Percentiles rank a stretch among this genome's conserved stretches.
These are phyloP conservation scores for Porosira glacialis DNA, from an alignment of 352 stramenopile genomes.

Conservation along the genomic window DNA sequence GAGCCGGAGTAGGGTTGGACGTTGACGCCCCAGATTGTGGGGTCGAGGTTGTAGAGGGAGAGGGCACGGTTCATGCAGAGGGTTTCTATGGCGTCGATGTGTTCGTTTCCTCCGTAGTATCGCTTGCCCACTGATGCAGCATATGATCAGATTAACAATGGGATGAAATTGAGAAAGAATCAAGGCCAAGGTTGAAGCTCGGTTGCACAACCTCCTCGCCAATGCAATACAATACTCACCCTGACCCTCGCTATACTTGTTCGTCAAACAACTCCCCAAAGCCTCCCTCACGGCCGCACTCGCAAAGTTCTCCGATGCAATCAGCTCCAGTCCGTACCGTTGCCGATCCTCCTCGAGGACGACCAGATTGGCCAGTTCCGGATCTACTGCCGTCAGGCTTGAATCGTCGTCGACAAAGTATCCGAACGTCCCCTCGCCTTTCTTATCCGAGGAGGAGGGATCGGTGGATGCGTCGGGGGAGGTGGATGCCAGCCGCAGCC, in stretches of 20 bases:
- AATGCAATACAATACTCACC: too few relatives aligned
- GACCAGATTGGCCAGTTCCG: slow-evolving; percentile 91
- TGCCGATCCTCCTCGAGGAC: slow-evolving; percentile 97
- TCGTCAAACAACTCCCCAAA: slow-evolving; percentile 97
- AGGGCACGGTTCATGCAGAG: slow-evolving; percentile 96
- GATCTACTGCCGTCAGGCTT: slow-evolving; percentile 86
- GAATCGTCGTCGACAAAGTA: too few relatives aligned
- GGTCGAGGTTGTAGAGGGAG: slow-evolving; percentile 94
- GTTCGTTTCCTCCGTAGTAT: slow-evolving; percentile 99
- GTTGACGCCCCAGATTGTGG: slow-evolving; percentile 93
- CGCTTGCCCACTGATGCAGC: too few relatives aligned
- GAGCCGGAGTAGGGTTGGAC: slow-evolving; percentile 95
- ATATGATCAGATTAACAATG: too few relatives aligned
- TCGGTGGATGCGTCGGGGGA: too few relatives aligned
- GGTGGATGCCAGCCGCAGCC: too few relatives aligned
- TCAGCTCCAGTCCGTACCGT: slow-evolving; percentile 96
- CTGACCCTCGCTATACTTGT: slow-evolving; percentile 94
- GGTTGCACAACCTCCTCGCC: too few relatives aligned
- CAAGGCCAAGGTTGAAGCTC: too few relatives aligned
- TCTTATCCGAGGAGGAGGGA: too few relatives aligned
- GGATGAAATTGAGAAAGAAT: too few relatives aligned
- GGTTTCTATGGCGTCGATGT: slow-evolving; percentile 98
- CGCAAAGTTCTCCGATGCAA: slow-evolving; percentile 99
- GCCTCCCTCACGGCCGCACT: slow-evolving; percentile 95
- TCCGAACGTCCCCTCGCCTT: too few relatives aligned